These are phyloP conservation scores for Pichia sp. DNA, from an alignment of 1,139 yeast species.

Conservation along the genomic window DNA sequence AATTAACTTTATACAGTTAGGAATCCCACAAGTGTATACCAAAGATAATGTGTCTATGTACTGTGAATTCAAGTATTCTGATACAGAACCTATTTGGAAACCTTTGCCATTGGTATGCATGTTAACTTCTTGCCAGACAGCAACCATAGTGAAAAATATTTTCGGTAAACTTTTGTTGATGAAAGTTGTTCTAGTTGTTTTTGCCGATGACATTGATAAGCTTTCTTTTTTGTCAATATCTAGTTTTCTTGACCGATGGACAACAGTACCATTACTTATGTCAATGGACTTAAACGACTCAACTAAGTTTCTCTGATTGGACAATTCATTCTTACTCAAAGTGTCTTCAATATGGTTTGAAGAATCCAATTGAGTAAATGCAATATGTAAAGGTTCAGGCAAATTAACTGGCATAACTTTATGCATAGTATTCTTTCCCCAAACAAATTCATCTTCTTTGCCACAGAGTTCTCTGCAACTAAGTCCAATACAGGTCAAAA, in stretches of 20 bases:
- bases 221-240: slow-evolving; percentile 28
- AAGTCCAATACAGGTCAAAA: slow-evolving; percentile 49
- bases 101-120: slow-evolving; percentile 23
- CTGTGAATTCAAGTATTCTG: slow-evolving; percentile 50
- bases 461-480: slow-evolving; percentile 59
- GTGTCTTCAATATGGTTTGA: background rate
- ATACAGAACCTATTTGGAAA: slow-evolving; percentile 46
- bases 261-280: slow-evolving; percentile 34
- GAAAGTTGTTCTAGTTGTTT: slow-evolving; percentile 29
- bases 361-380: slow-evolving; percentile 25
- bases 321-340: no score
- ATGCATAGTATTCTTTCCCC: slow-evolving; percentile 30
- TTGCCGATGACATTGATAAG: slow-evolving; percentile 11
- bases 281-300: slow-evolving; percentile 7
- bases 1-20: slow-evolving; percentile 40
- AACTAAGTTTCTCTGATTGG: slow-evolving; percentile 7
- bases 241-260: slow-evolving; percentile 42
- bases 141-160: slow-evolving; percentile 51
- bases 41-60: slow-evolving; percentile 52
- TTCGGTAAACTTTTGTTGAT: slow-evolving; percentile 37
- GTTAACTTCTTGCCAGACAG: slow-evolving; percentile 44
- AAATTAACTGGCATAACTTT: slow-evolving; percentile 38
- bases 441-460: slow-evolving; percentile 33
- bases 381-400: slow-evolving; percentile 41
- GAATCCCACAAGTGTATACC: slow-evolving; percentile 50